phyloP scores from a whole-genome alignment of 192 early-diverging fungal genomes.

The Coemansia sp. region DNA sequence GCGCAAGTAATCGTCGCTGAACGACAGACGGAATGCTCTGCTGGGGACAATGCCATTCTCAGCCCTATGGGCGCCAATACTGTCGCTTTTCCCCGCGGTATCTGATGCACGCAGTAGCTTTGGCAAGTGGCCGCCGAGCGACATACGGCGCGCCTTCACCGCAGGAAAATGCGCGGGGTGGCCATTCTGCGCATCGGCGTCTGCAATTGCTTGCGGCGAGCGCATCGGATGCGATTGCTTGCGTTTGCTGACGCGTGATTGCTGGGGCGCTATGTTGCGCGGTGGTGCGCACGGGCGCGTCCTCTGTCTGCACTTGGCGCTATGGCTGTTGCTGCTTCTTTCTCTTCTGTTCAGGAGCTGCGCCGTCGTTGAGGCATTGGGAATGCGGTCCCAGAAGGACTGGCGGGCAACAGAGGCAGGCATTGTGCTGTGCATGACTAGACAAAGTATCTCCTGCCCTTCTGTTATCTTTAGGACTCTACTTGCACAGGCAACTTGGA shows the following conservation, averaged over 20 bases:
- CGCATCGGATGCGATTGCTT: conserved; percentile 51
- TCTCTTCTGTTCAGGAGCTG: conserved; percentile 32
- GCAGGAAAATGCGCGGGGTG: neutral
- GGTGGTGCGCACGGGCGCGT: neutral
- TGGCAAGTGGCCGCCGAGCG: conserved; percentile 22
- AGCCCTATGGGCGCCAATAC: neutral
- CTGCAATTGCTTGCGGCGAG: conserved; percentile 22
- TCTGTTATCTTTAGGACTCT: neutral
- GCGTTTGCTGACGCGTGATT: conserved; percentile 50
- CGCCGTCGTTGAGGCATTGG: conserved; percentile 43
- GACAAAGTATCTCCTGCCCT: neutral
- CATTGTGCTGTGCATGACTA: neutral
- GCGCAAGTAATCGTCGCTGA: conserved; percentile 46
- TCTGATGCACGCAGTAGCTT: conserved; percentile 10
- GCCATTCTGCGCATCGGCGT: neutral
- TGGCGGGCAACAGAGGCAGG: conserved; percentile 36
- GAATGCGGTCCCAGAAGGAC: conserved; percentile 54
- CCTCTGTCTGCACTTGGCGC: conserved; percentile 6
- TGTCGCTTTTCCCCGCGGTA: neutral
- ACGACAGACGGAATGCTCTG: conserved; percentile 52
- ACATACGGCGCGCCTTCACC: conserved; percentile 34
- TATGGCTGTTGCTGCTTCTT: neutral
- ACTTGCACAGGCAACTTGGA: neutral
- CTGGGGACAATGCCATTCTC: conserved; percentile 8
- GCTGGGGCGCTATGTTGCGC: conserved; percentile 49